Conservation (phyloP, 768 basidiomycete species). For the Tylopilus cervinicoccineus region DNA sequence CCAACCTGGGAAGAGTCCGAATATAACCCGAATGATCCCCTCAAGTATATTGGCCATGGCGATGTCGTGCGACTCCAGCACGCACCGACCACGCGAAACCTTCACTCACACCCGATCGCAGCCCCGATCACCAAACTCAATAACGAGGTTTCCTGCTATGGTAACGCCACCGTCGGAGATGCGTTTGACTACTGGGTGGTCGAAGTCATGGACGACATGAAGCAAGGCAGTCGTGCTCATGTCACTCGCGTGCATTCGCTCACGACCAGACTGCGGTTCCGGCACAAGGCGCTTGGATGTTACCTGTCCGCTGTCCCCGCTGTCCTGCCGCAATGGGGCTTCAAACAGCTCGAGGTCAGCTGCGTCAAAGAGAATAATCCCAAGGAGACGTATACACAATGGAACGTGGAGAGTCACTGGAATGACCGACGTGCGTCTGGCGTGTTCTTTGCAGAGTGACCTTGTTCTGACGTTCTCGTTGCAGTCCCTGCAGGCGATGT, state of each 20-base stretch:
- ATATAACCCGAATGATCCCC: conserved; percentile 59
- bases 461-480: neutral
- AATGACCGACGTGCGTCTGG: conserved; percentile 80
- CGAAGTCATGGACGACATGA: conserved; percentile 90
- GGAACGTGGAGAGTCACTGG: conserved; percentile 99
- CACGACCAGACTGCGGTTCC: conserved; percentile 85
- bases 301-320: conserved; percentile 88
- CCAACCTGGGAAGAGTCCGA: conserved; percentile 76
- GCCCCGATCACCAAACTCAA: conserved; percentile 89
- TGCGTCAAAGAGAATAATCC: conserved; percentile 88
- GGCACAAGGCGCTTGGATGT: conserved; percentile 73
- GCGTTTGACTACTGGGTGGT: conserved; percentile 87
- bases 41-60: conserved; percentile 71
- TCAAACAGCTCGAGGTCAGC: conserved; percentile 96
- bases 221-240: conserved; percentile 51
- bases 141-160: conserved; percentile 92
- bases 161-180: conserved; percentile 87
- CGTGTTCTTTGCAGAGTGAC: neutral
- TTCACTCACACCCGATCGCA: conserved; percentile 86
- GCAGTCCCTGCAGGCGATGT: conserved; percentile 79
- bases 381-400: conserved; percentile 81
- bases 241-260: conserved; percentile 79
- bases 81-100: conserved; percentile 76
- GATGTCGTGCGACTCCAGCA: conserved; percentile 83
- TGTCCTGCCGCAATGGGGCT: conserved; percentile 95